phyloP scores from a whole-genome alignment of 257 asterid species.

The Lantana camara region DNA sequence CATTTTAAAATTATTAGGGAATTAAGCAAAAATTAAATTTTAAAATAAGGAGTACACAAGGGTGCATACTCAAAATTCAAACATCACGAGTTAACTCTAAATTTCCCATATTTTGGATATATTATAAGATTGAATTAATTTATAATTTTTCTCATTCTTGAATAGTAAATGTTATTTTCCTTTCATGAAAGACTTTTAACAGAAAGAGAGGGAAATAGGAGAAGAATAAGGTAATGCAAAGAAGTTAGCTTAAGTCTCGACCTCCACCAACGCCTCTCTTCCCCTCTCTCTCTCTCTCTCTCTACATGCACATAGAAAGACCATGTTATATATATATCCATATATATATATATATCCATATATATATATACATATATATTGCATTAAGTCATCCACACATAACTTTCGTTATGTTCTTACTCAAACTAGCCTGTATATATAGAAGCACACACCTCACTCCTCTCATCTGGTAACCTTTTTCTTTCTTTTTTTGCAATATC shows the following conservation, averaged over 20 bases:
- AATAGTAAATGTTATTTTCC: too few species aligned
- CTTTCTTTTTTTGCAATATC: not conserved
- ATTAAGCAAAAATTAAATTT: too few species aligned
- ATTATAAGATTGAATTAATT: too few species aligned
- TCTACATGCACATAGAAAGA: constrained; percentile 42
- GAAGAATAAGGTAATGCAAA: constrained; percentile 10
- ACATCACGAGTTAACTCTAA: too few species aligned
- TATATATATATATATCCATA: constrained; percentile 23
- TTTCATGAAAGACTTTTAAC: not conserved
- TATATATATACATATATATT: constrained; percentile 20
- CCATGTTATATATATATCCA: constrained; percentile 1
- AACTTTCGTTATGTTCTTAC: constrained; percentile 41
- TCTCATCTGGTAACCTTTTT: not conserved
- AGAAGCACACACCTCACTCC: constrained; percentile 31
- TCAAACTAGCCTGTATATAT: constrained; percentile 29
- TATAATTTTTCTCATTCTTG: too few species aligned
- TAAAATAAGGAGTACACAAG: too few species aligned
- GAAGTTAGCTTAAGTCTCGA: constrained; percentile 19
- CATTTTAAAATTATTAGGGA: too few species aligned
- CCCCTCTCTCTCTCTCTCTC: constrained; percentile 40
- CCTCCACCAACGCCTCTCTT: constrained; percentile 20
- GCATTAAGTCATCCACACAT: too few species aligned
- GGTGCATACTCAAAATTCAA: too few species aligned
- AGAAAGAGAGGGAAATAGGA: not conserved
- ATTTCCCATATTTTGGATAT: too few species aligned